Evolutionary conservation across 805 yeast genomes (phyloP).

Genomic region (Yarrowia phangngaensis): DNA sequence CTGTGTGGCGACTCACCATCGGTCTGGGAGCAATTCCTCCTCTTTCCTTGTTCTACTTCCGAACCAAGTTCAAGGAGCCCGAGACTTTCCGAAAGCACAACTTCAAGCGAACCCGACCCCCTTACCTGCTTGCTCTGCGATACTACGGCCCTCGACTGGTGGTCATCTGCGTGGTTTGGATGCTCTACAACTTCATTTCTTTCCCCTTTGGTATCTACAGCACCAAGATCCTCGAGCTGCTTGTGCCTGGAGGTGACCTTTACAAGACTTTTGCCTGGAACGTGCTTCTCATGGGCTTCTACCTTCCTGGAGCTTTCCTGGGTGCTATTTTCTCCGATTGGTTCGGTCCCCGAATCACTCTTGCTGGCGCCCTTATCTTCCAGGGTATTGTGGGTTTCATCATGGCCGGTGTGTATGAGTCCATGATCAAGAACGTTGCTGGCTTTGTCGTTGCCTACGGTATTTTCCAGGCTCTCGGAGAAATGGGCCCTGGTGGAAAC

Average conservation of each 20-base stretch:
- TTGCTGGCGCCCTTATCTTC: conserved; percentile 59
- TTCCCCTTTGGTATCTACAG: conserved; percentile 88
- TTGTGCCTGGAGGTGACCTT: conserved; percentile 56
- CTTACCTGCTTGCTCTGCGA: conserved; percentile 65
- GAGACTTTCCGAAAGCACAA: conserved; percentile 65
- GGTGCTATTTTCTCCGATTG: conserved; percentile 87
- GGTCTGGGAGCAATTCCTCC: conserved; percentile 93
- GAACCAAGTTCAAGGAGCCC: conserved; percentile 72
- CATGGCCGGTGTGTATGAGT: conserved; percentile 68
- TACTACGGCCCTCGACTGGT: conserved; percentile 79
- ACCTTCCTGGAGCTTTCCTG: conserved; percentile 81
- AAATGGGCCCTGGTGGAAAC: conserved; percentile 92
- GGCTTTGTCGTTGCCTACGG: conserved; percentile 85
- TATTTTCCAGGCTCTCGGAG: conserved; percentile 81
- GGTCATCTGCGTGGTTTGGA: conserved; percentile 79
- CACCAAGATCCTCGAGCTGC: conserved; percentile 60
- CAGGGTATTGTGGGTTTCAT: conserved; percentile 80
- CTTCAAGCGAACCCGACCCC: conserved; percentile 60
- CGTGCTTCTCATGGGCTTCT: conserved; percentile 79
- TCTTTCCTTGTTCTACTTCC: conserved; percentile 65
- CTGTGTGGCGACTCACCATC: conserved; percentile 87
- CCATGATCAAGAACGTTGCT: conserved; percentile 58
- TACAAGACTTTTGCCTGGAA: conserved; percentile 88
- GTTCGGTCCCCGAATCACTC: conserved; percentile 84
- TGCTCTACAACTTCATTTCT: conserved; percentile 80